A percentile compares a stretch with the other conserved stretches of the same genome.
Evolutionary conservation across 2,329 filamentous ascomycete genomes (phyloP).

Genomic region (Trichoderma endophyticum): DNA sequence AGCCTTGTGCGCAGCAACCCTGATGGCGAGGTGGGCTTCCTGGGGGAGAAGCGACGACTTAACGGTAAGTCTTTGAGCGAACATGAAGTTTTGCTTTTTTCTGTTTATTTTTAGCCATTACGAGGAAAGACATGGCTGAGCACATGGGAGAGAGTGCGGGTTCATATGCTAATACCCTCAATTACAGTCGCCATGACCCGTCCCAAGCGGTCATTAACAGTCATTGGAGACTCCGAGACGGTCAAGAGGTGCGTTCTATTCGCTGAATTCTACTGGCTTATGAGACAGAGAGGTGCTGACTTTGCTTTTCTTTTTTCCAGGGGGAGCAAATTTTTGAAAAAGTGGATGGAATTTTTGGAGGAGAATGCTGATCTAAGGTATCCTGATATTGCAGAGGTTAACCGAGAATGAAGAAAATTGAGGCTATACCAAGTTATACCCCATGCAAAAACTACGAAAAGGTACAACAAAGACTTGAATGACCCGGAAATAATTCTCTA

Average conservation of each 20-base stretch:
- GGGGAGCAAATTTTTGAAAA: conserved; percentile 79
- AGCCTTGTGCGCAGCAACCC: conserved; percentile 91
- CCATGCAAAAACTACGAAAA: background rate
- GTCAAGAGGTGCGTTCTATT: conserved; percentile 64
- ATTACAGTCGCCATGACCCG: conserved; percentile 96
- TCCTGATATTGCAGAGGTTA: conserved; percentile 59
- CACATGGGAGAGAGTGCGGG: background rate
- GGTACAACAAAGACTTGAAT: background rate
- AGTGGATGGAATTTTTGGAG: conserved; percentile 89
- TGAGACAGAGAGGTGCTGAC: background rate
- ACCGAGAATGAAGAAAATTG: conserved; percentile 18
- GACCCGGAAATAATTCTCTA: background rate
- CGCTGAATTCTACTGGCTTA: no score
- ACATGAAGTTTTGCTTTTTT: background rate
- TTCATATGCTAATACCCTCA: background rate
- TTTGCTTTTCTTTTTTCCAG: conserved; percentile 41
- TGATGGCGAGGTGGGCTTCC: conserved; percentile 84
- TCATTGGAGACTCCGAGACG: conserved; percentile 93
- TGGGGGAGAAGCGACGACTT: conserved; percentile 84
- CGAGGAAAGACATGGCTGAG: background rate
- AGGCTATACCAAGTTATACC: background rate
- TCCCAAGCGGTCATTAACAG: conserved; percentile 81
- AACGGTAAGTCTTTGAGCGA: conserved; percentile 64
- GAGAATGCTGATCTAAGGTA: conserved; percentile 88
- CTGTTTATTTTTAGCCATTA: background rate